Evolutionary conservation across 2,329 filamentous ascomycete species (phyloP).

Genomic region (Fusarium proliferatum): DNA sequence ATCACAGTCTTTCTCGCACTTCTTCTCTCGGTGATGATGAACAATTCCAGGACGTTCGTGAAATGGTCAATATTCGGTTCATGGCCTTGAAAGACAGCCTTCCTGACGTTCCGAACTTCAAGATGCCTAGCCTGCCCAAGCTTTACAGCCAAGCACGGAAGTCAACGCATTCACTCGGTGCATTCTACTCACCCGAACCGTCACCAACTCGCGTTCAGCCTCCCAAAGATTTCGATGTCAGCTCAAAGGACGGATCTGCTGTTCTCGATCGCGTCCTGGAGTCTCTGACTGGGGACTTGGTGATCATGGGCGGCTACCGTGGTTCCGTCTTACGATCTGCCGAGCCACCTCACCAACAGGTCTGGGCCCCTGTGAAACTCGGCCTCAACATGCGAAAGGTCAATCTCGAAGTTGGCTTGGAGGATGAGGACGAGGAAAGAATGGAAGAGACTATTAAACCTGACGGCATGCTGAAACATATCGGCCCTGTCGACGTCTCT

Average conservation of each 20-base stretch:
- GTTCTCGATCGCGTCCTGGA: slow-evolving; percentile 69
- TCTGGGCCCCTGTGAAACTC: slow-evolving; percentile 95
- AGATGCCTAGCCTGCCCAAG: slow-evolving; percentile 71
- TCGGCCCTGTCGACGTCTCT: slow-evolving; percentile 92
- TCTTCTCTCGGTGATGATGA: slow-evolving; percentile 88
- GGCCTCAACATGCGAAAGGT: slow-evolving; percentile 92
- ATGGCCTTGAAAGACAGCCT: slow-evolving; percentile 92
- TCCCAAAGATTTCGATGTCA: slow-evolving; percentile 21
- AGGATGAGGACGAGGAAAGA: slow-evolving; percentile 82
- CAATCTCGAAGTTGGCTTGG: slow-evolving; percentile 86
- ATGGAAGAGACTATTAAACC: slow-evolving; percentile 88
- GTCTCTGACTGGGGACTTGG: slow-evolving; percentile 82
- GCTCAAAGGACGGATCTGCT: slow-evolving; percentile 40
- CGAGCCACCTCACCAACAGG: slow-evolving; percentile 82
- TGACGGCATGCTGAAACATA: slow-evolving; percentile 89
- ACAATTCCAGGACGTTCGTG: slow-evolving; percentile 81
- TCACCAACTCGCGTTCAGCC: slow-evolving; percentile 42
- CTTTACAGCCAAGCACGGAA: slow-evolving; percentile 53
- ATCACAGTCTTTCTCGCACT: slow-evolving; percentile 78
- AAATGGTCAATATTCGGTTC: slow-evolving; percentile 87
- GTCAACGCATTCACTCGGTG: slow-evolving; percentile 49
- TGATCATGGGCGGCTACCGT: slow-evolving; percentile 89
- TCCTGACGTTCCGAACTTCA: slow-evolving; percentile 82
- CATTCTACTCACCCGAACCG: slow-evolving; percentile 44
- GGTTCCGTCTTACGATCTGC: slow-evolving; percentile 90